Base-by-base conservation (phyloP, 1,139 yeast genomes). In the Tardiomyces digboiensis region DNA sequence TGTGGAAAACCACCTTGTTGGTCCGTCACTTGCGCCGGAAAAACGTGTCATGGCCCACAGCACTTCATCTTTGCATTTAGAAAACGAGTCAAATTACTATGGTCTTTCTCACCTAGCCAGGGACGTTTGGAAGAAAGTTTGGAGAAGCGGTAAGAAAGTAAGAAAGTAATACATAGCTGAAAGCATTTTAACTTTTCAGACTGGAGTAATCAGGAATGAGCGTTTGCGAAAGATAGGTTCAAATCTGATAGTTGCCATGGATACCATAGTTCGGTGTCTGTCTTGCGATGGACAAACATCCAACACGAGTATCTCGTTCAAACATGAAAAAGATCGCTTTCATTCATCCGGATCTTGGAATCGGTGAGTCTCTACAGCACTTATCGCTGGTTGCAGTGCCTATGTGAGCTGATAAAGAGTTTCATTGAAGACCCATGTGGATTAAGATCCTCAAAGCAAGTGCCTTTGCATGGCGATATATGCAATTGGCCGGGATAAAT, bases 301-400 rank as follows among this genome's bases (percentile, higher is more conserved):
- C 26, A 22, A 5, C 33, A 16, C 8, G 33, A 13, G 12, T n/a
- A 26, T 26, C 33, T 16, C 8, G 5, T 5, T 26, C 33, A n/a
- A 16, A n/a, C 33, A 26, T 26, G 33, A 26, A 22, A 12, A 22
- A 26, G 33, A 74, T 89, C 38, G 97, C 97, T 3, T 87, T 91
- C 57, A 68, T 91, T 13, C 99, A 91, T 59, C 99, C 99, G 0
- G 99, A 91, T 65, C 67, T 91, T 44, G 98, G 98, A 0, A 91
- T 91, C 48, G 89, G 74, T 54, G n/a, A n/a, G n/a, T n/a, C n/a
- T n/a, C n/a, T n/a, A n/a, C n/a, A n/a, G n/a, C n/a, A n/a, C n/a
- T n/a, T n/a, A n/a, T n/a, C n/a, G n/a, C n/a, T n/a, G n/a, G n/a
- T n/a, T n/a, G n/a, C n/a, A n/a, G n/a, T n/a, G n/a, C n/a, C n/a